Evolutionary conservation across 2,329 filamentous ascomycete genomes (phyloP), one percentile per base, ranked within the genome.

Genomic region (Diaporthe capsici): DNA sequence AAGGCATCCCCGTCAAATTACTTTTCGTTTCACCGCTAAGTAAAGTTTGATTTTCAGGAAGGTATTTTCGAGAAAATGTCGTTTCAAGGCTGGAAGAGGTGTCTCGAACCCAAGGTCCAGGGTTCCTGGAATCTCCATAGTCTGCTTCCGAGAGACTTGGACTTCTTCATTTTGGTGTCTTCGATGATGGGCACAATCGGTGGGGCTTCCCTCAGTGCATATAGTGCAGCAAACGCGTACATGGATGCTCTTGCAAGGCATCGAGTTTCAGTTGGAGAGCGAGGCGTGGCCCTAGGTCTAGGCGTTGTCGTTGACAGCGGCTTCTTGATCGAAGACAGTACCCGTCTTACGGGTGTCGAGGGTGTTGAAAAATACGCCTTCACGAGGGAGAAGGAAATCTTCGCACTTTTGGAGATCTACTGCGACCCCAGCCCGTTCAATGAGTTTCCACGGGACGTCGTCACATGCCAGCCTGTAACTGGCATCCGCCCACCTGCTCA

Each of bases 171-270:
- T 20, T 7, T 75, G 28, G 25, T 55, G 25, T 70, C 49, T 22
- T 75, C 65, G 2, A 44, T 70, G 22, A 31, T 42, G 9, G 28
- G 63, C 20, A 61, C 58, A 3, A 25, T 63, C 13, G 63, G 65
- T 4, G 20, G 42, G 6, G 20, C 28, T 2, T 44, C 51, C 2
- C 73, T 60, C n/a, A 28, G n/a, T 13, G 47, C 58, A 22, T 75
- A 75, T 37, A 31, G 82, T 0, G 82, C 82, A 1, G 84, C 81
- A 12, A 81, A 81, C 57, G 78, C 80, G 0, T 85, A 82, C 78
- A 81, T 84, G 37, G 84, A 85, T 74, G 80, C 79, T 0, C 77
- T 82, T 6, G 80, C 80, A 0, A 71, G 71, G 0, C 71, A 79
- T 60, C 78, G 80, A 4, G 63, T 72, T 12, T 51, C 73, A 1